Conservation (phyloP, 2,329 filamentous ascomycete genomes). For the Calycina herbarum region DNA sequence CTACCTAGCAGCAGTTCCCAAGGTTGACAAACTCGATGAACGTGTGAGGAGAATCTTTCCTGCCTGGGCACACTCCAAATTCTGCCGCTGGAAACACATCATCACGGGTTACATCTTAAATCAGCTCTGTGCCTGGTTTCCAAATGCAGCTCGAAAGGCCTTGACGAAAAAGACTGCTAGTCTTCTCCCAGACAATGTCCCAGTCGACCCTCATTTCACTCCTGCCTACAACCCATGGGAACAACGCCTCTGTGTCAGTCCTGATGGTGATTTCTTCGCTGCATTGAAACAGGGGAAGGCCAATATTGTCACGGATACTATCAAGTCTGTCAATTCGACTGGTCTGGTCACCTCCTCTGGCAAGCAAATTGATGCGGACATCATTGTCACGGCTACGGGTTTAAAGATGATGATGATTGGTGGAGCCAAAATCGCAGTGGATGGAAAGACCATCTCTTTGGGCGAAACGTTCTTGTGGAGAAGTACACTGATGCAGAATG, state of each 20-base stretch:
- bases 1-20: conserved; percentile 59
- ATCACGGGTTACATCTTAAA: conserved; percentile 49
- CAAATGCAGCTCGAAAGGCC: conserved; percentile 48
- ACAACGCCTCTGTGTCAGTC: conserved; percentile 71
- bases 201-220: conserved; percentile 62
- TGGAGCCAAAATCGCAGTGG: conserved; percentile 52
- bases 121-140: conserved; percentile 54
- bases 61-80: conserved; percentile 41
- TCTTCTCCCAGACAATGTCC: conserved; percentile 54
- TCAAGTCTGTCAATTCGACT: conserved; percentile 50
- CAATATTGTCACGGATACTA: conserved; percentile 52
- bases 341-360: conserved; percentile 42
- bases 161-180: conserved; percentile 47
- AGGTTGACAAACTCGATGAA: conserved; percentile 21
- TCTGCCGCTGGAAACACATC: conserved; percentile 51
- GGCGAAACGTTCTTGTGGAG: conserved; percentile 60
- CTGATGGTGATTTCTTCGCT: conserved; percentile 57
- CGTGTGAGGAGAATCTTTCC: conserved; percentile 42
- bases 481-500: conserved; percentile 62
- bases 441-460: conserved; percentile 51
- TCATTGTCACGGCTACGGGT: conserved; percentile 70
- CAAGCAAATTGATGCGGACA: conserved; percentile 54
- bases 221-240: conserved; percentile 68
- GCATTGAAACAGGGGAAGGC: conserved; percentile 47
- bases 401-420: conserved; percentile 60